These are phyloP conservation scores for Didymella sp. DNA, from an alignment of 2,329 filamentous ascomycete species.

Conservation along the genomic window DNA sequence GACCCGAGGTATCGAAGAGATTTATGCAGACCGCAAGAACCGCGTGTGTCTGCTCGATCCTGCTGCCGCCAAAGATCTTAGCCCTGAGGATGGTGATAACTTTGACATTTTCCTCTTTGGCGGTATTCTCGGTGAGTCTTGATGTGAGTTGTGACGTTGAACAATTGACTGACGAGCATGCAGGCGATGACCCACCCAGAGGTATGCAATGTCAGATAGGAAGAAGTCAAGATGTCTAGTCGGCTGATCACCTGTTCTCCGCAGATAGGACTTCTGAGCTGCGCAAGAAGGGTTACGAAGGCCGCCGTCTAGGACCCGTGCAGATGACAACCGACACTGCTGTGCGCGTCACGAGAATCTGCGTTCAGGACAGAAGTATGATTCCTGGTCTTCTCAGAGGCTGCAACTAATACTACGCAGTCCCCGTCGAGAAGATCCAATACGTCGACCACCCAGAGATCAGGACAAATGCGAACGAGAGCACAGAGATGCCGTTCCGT, in stretches of 20 bases:
- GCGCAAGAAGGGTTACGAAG: slow-evolving; percentile 88
- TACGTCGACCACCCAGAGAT: slow-evolving; percentile 91
- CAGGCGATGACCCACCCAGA: slow-evolving; percentile 91
- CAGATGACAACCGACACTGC: slow-evolving; percentile 99
- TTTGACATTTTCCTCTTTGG: slow-evolving; percentile 97
- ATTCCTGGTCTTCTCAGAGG: slow-evolving; percentile 11
- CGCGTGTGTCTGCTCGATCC: slow-evolving; percentile 91
- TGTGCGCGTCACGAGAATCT: slow-evolving; percentile 88
- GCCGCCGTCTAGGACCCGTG: slow-evolving; percentile 84
- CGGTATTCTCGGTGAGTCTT: slow-evolving; percentile 80
- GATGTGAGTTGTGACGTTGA: neutral
- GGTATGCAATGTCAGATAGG: slow-evolving; percentile 64
- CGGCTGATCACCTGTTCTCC: slow-evolving; percentile 30
- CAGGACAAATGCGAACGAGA: slow-evolving; percentile 88
- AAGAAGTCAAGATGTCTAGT: slow-evolving; percentile 1
- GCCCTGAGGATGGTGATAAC: slow-evolving; percentile 77
- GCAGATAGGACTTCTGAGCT: slow-evolving; percentile 94
- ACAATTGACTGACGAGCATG: slow-evolving; percentile 33
- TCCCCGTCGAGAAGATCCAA: slow-evolving; percentile 76
- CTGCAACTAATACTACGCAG: slow-evolving; percentile 56
- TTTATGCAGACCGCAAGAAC: slow-evolving; percentile 75
- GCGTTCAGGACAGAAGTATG: slow-evolving; percentile 82
- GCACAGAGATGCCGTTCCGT: slow-evolving; percentile 96
- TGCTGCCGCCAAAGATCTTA: slow-evolving; percentile 78
- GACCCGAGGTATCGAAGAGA: slow-evolving; percentile 78